Percentiles rank a stretch among this genome's conserved stretches.
Conservation (phyloP, 768 basidiomycete species). For the Pholiota molesta region DNA sequence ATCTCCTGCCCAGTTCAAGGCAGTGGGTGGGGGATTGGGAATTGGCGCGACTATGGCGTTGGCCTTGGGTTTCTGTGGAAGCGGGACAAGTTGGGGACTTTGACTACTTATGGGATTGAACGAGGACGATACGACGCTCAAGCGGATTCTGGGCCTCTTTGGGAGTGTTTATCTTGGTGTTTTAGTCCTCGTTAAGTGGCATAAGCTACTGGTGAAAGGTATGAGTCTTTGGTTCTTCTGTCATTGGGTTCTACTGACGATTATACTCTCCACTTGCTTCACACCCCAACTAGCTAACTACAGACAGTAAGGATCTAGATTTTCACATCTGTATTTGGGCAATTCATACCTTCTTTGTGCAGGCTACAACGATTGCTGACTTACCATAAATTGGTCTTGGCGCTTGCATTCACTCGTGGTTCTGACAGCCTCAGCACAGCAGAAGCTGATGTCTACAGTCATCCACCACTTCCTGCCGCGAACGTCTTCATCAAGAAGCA, state of each 20-base stretch:
- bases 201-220: slow-evolving; percentile 41
- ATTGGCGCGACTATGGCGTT: slow-evolving; percentile 30
- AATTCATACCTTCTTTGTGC: neutral
- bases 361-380: slow-evolving; percentile 39
- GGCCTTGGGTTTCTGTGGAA: slow-evolving; percentile 27
- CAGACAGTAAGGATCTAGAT: slow-evolving; percentile 27
- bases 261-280: too few species aligned
- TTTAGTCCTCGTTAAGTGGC: slow-evolving; percentile 46
- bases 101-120: slow-evolving; percentile 15
- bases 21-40: slow-evolving; percentile 58
- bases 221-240: slow-evolving; percentile 10
- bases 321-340: neutral
- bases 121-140: slow-evolving; percentile 11
- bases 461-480: slow-evolving; percentile 41
- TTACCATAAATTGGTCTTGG: slow-evolving; percentile 39
- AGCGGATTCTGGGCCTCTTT: slow-evolving; percentile 19
- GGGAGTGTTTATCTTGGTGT: slow-evolving; percentile 31
- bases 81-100: slow-evolving; percentile 15
- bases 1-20: slow-evolving; percentile 71
- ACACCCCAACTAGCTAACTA: slow-evolving; percentile 32
- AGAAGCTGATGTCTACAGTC: slow-evolving; percentile 37
- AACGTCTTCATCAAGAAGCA: slow-evolving; percentile 44
- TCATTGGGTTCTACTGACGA: neutral
- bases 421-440: slow-evolving; percentile 18
- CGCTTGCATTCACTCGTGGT: slow-evolving; percentile 30